Conservation (phyloP, 2,329 filamentous ascomycete genomes). For the Cladosporium sp. region DNA sequence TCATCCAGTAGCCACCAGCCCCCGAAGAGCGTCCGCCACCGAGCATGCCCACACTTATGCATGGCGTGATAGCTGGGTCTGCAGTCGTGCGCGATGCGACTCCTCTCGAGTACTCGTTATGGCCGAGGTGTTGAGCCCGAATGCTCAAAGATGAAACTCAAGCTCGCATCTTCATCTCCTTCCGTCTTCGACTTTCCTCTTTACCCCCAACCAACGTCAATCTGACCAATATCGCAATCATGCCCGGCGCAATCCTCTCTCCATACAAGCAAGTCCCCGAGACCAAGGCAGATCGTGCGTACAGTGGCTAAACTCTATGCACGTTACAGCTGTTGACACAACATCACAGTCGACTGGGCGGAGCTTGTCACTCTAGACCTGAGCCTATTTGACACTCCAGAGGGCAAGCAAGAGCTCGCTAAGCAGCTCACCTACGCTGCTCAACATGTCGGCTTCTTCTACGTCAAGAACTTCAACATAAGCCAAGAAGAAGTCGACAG, state of each 20-base stretch:
- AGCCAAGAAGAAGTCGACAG: constrained; percentile 60
- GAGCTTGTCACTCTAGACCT: constrained; percentile 62
- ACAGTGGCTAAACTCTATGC: neutral
- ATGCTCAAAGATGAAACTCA: neutral
- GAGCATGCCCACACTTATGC: constrained; percentile 4
- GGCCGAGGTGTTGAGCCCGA: neutral
- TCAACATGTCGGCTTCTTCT: constrained; percentile 60
- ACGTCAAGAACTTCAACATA: constrained; percentile 65
- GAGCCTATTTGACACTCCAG: constrained; percentile 55
- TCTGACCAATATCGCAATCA: neutral
- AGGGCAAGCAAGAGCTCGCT: constrained; percentile 57
- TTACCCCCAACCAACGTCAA: neutral
- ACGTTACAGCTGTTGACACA: neutral
- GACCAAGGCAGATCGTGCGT: constrained; percentile 34
- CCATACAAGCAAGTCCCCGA: constrained; percentile 38
- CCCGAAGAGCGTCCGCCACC: constrained; percentile 8
- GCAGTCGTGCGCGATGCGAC: constrained; percentile 13
- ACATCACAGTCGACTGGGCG: constrained; percentile 47
- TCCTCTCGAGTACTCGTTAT: neutral
- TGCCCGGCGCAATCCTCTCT: constrained; percentile 18
- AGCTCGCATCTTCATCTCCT: neutral
- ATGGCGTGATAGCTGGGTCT: constrained; percentile 20
- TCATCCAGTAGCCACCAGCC: neutral
- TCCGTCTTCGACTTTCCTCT: neutral
- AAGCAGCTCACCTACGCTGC: constrained; percentile 57